Conservation (phyloP, 2,329 filamentous ascomycete species). For the Colletotrichum brevisporum region DNA sequence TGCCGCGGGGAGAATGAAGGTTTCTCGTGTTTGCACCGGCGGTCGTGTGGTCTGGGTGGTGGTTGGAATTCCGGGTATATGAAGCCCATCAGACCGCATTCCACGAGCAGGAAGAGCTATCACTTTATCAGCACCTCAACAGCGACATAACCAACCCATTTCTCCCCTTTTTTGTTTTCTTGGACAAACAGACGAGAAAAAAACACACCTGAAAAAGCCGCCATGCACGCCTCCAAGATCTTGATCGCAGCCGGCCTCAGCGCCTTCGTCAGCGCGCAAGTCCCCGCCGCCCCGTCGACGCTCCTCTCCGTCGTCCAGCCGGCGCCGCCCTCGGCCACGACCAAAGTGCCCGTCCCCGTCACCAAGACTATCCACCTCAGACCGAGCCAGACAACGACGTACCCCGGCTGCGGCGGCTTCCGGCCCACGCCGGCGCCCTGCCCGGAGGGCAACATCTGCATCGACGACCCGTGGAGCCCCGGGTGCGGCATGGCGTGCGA, state of each 20-base stretch:
- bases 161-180: not conserved
- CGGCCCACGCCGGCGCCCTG: slow-evolving; percentile 45
- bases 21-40: not conserved
- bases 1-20: not conserved
- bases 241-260: not conserved
- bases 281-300: not conserved
- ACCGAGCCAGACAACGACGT: slow-evolving; percentile 40
- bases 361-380: slow-evolving; percentile 13
- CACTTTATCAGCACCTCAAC: slow-evolving; percentile 13
- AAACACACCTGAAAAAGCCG: not conserved
- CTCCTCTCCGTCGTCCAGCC: not conserved
- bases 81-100: slow-evolving; percentile 23
- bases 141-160: not conserved
- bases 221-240: not conserved
- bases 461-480: slow-evolving; percentile 51
- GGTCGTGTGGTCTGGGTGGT: not conserved
- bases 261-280: not conserved
- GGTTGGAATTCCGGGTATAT: slow-evolving; percentile 34
- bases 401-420: slow-evolving; percentile 51
- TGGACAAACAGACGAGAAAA: not conserved
- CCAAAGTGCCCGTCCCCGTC: not conserved
- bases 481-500: slow-evolving; percentile 54
- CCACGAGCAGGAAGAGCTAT: not conserved
- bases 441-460: slow-evolving; percentile 45
- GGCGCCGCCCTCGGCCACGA: slow-evolving; percentile 6